Evolutionary conservation across 2,329 filamentous ascomycete species (phyloP).

Genomic region (Piedraia hortae): DNA sequence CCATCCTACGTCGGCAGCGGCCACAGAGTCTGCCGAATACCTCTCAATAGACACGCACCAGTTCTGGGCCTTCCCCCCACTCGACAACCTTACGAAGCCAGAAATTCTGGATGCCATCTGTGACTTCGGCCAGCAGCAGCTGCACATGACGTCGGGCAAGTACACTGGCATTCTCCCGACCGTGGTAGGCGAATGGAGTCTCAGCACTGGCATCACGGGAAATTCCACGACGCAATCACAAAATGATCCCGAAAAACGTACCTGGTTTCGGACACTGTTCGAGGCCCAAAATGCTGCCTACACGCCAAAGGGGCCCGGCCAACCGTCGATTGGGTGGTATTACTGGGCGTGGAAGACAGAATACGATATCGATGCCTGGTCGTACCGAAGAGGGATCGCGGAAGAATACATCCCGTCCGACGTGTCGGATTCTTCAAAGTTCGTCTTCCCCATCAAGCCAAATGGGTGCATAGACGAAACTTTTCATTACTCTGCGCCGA

Average conservation of each 20-base stretch:
- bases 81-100: conserved; percentile 3
- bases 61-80: conserved; percentile 8
- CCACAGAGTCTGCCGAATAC: conserved; percentile 1
- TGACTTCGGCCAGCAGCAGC: conserved; percentile 2
- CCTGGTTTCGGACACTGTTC: conserved; percentile 6
- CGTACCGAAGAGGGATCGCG: conserved; percentile 4
- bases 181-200: conserved; percentile 7
- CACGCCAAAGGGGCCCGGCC: conserved; percentile 2
- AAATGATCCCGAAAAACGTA: conserved; percentile 4
- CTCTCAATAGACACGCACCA: conserved; percentile 7
- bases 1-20: conserved; percentile 3
- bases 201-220: conserved; percentile 4
- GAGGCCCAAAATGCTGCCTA: conserved; percentile 7
- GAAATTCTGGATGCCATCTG: conserved; percentile 5
- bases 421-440: conserved; percentile 4
- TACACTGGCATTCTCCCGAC: conserved; percentile 4
- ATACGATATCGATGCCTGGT: conserved; percentile 8
- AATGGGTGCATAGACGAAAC: conserved; percentile 5
- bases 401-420: conserved; percentile 6
- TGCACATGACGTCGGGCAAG: neutral
- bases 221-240: conserved; percentile 2
- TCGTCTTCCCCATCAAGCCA: conserved; percentile 4
- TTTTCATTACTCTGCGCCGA: conserved; percentile 4
- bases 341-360: conserved; percentile 9
- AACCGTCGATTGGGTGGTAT: conserved; percentile 6